Evolutionary conservation across 108 stramenopile genomes (phyloP), one percentile per base, ranked within the genome.

Genomic region (Mediolabrus comicus): DNA sequence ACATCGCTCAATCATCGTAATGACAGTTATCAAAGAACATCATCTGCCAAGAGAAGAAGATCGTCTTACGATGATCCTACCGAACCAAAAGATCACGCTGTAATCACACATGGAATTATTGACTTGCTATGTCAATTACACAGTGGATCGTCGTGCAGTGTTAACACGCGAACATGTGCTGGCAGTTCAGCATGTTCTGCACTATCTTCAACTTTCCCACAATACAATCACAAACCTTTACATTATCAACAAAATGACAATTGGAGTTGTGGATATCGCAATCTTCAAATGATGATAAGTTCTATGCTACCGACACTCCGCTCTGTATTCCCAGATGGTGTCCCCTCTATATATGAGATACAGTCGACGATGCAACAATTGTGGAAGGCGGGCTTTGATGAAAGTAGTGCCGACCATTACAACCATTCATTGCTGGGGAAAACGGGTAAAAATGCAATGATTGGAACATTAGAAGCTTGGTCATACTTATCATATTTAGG

Each of bases 251-350:
- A 94, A 65, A 75, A 73, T 14, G 93, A 94, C 64, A 75, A 82
- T 25, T 91, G 87, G 87, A 84, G 80, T 36, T 94, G 93, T 75
- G 93, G 93, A 0, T 91, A 76, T 56, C 88, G 90, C 3, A 94
- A 91, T 43, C 57, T 85, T 12, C 93, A 94, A 82, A 90, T 94
- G 90, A 30, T 91, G 27, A 59, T 94, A 12, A 74, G 83, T 16
- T 64, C 84, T 14, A 33, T 94, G 49, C 33, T 88, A 13, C 84
- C 87, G 16, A 51, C 41, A 6, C 24, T 87, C 12, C 61, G 10
- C n/a, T n/a, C 77, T n/a, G 33, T 73, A n/a, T 61, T 82, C 53
- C 69, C 76, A 33, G 28, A 72, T 14, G 70, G 74, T 14, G 71
- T 90, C 4, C 90, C 92, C 4, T 77, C 83, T 34, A 12, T 91